Evolutionary conservation across 2,329 filamentous ascomycete genomes (phyloP).

Genomic region (Aspergillus ustus): DNA sequence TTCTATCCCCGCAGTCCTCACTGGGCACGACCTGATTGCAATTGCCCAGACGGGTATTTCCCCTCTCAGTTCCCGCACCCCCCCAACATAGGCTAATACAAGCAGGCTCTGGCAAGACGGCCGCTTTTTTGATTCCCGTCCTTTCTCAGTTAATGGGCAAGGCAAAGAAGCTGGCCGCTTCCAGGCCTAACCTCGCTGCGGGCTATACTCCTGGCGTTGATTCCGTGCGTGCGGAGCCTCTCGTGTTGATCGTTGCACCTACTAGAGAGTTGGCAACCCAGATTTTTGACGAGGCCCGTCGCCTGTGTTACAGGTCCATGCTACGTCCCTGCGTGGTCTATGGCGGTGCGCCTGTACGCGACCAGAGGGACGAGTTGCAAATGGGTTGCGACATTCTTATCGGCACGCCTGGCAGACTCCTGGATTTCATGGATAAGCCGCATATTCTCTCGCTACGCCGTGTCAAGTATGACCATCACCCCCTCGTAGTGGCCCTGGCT

Average conservation of each 20-base stretch:
- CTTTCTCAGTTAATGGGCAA: constrained; percentile 94
- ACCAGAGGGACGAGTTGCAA: constrained; percentile 73
- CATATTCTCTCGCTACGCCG: constrained; percentile 72
- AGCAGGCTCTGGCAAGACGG: constrained; percentile 92
- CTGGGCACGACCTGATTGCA: constrained; percentile 80
- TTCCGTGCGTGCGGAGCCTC: constrained; percentile 75
- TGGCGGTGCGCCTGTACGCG: constrained; percentile 74
- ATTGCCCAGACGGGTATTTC: constrained; percentile 84
- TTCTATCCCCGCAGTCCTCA: constrained; percentile 76
- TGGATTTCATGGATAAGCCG: constrained; percentile 78
- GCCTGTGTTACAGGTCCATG: constrained; percentile 93
- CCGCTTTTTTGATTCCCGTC: constrained; percentile 86
- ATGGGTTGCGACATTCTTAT: constrained; percentile 90
- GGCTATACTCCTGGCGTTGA: constrained; percentile 58
- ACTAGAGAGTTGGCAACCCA: constrained; percentile 90
- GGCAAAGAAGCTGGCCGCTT: constrained; percentile 81
- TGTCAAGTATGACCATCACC: constrained; percentile 62
- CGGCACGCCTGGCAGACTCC: constrained; percentile 82
- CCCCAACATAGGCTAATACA: constrained; percentile 14
- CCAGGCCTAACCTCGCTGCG: constrained; percentile 65
- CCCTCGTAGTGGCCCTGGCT: background rate
- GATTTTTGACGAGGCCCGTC: constrained; percentile 92
- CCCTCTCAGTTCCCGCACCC: background rate
- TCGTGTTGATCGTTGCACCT: constrained; percentile 83
- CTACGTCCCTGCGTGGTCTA: constrained; percentile 89